Evolutionary conservation across 768 basidiomycete genomes (phyloP), one percentile per base, ranked within the genome.

Genomic region (Calvatia gigantea): DNA sequence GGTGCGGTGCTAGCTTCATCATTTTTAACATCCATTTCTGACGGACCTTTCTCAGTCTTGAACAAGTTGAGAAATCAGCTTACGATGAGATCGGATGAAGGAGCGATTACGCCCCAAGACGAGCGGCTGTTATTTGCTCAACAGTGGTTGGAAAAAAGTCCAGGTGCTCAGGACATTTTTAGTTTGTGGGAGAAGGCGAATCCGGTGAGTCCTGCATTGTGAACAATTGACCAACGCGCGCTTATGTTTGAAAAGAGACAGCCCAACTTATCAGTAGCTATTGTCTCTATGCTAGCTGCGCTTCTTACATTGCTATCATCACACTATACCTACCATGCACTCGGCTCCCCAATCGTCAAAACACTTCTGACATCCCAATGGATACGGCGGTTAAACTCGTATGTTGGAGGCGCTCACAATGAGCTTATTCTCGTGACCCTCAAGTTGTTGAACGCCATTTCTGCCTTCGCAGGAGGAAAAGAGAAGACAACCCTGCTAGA

Each of bases 401-500:
- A 85, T 64, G 68, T 92, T 1, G 76, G 78, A 3, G 82, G 84
- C 4, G 69, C 78, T 3, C 78, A 87, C 45, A 83, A 81, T 23
- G 89, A 91, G 43, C 72, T 87, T 8, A 79, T 86, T 23, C 73
- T 93, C 6, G 78, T 80, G 0, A 80, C 86, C 0, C 68, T 94
- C 54, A 87, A 84, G 60, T 65, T 91, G 15, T 84, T 83, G 64
- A 77, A 82, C 57, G 69, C 72, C 0, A 75, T 91, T 61, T 84
- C 86, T 2, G 65, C 67, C 0, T 91, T 87, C 64, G 85, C 78
- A 1, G 79, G 86, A 21, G 87, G 89, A 15, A 70, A 77, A 21
- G 88, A 91, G 58, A 76, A 80, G 48, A 86, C 81, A 58, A 63
- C 73, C 0, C 74, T 89, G 1, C 67, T 86, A 25, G 90, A 91